Percentiles rank a stretch among this genome's conserved stretches.
These are phyloP conservation scores for Lagenidium sp. DNA, from an alignment of 352 stramenopile genomes.

Conservation along the genomic window DNA sequence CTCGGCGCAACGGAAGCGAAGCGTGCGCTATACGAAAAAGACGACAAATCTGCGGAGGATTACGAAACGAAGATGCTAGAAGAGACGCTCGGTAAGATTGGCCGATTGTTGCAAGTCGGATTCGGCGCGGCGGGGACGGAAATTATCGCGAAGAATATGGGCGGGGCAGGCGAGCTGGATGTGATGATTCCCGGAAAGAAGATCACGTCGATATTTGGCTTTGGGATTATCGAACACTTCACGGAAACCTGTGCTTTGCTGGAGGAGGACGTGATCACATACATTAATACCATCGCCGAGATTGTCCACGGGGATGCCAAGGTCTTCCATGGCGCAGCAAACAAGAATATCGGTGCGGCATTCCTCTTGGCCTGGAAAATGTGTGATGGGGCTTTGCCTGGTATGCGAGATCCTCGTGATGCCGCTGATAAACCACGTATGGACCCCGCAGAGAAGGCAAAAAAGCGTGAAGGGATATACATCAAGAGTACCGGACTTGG, in stretches of 20 bases:
- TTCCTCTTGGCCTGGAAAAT: conserved; percentile 97
- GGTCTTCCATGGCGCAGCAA: conserved; percentile 90
- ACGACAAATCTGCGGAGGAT: conserved; percentile 61
- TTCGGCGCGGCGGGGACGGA: conserved; percentile 96
- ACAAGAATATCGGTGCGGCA: conserved; percentile 95
- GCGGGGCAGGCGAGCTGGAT: conserved; percentile 87
- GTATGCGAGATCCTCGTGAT: conserved; percentile 78
- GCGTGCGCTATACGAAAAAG: conserved; percentile 67
- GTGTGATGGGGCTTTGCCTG: conserved; percentile 81
- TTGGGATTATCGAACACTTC: conserved; percentile 96
- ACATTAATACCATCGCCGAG: conserved; percentile 96
- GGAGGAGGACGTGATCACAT: conserved; percentile 94
- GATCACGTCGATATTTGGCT: conserved; percentile 95
- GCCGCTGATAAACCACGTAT: conserved; percentile 63
- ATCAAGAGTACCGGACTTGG: conserved; percentile 48
- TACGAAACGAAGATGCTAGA: conserved; percentile 97
- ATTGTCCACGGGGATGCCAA: conserved; percentile 95
- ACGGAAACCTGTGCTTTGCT: conserved; percentile 90
- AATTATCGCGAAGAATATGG: conserved; percentile 98
- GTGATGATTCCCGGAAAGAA: conserved; percentile 97
- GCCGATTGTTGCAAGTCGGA: conserved; percentile 92
- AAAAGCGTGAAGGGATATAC: conserved; percentile 56
- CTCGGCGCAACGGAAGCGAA: conserved; percentile 60
- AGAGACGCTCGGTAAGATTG: conserved; percentile 93
- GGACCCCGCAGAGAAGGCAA: conserved; percentile 43